phyloP scores from a whole-genome alignment of 2,329 filamentous ascomycete species.

The Penicillium oxalicum region DNA sequence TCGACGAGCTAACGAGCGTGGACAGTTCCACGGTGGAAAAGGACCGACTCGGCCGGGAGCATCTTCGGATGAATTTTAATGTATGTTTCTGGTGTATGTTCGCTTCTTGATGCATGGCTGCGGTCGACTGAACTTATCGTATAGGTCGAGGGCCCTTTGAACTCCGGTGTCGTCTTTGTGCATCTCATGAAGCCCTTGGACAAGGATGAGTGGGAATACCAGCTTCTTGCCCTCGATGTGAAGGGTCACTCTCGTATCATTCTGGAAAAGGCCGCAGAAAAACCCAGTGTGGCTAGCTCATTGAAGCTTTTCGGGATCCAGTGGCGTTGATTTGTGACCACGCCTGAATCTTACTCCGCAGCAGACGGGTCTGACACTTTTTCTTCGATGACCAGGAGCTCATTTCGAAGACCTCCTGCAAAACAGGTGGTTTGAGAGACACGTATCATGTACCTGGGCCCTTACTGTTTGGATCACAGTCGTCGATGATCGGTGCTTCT shows the following conservation, averaged over 20 bases:
- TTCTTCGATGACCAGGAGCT: no score
- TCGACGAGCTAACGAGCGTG: neutral
- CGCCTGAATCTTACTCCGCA: slow-evolving; percentile 1
- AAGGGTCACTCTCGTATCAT: slow-evolving; percentile 52
- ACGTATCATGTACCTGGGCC: neutral
- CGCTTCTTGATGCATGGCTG: neutral
- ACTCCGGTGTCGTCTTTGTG: slow-evolving; percentile 66
- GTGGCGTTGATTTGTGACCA: slow-evolving; percentile 32
- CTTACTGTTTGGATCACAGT: neutral
- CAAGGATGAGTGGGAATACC: slow-evolving; percentile 67
- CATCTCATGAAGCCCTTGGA: slow-evolving; percentile 68
- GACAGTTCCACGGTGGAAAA: slow-evolving; percentile 59
- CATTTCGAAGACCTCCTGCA: no score
- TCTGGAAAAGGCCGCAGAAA: slow-evolving; percentile 41
- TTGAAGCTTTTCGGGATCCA: slow-evolving; percentile 48
- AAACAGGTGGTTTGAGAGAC: no score
- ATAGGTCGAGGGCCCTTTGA: slow-evolving; percentile 69
- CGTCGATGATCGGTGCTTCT: no score
- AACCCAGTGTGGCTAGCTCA: slow-evolving; percentile 36
- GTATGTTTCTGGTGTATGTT: slow-evolving; percentile 41
- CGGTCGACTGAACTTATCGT: slow-evolving; percentile 10
- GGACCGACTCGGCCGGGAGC: slow-evolving; percentile 69
- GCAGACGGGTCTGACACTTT: no score
- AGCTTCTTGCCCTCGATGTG: slow-evolving; percentile 73
- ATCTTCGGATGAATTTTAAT: slow-evolving; percentile 80